phyloP scores from a whole-genome alignment of 2,329 filamentous ascomycete species.

The Calonectria ilicicola region DNA sequence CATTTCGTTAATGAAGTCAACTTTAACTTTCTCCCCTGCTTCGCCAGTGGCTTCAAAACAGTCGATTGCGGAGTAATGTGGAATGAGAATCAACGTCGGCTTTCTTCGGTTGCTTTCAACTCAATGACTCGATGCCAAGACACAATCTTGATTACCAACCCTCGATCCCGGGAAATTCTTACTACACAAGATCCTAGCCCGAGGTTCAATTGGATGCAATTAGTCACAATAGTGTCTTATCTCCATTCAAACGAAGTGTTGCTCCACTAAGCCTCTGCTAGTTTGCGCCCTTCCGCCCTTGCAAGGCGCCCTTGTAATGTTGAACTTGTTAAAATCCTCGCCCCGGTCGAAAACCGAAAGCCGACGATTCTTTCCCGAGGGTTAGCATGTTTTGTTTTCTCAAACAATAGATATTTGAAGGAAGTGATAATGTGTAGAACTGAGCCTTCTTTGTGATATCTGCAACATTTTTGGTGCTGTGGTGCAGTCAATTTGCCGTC shows the following conservation, averaged over 20 bases:
- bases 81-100: neutral
- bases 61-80: neutral
- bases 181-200: too few species aligned
- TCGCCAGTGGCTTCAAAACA: too few species aligned
- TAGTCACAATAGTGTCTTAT: neutral
- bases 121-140: too few species aligned
- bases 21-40: too few species aligned
- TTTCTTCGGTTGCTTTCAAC: neutral
- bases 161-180: neutral
- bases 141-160: neutral
- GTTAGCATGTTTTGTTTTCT: neutral
- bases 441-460: too few species aligned
- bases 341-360: slow-evolving; percentile 2
- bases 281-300: neutral
- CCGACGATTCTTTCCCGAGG: neutral
- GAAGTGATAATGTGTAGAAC: neutral
- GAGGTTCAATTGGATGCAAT: neutral
- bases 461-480: neutral
- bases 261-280: neutral
- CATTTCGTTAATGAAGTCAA: neutral
- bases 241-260: neutral
- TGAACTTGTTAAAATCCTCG: neutral
- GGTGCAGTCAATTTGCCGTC: slow-evolving; percentile 24
- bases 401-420: neutral
- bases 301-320: neutral